Percentiles rank a stretch among this genome's conserved stretches.
These are phyloP conservation scores for Filobasidium uniguttulatum DNA, from an alignment of 1,284 basidiomycete species.

Conservation along the genomic window DNA sequence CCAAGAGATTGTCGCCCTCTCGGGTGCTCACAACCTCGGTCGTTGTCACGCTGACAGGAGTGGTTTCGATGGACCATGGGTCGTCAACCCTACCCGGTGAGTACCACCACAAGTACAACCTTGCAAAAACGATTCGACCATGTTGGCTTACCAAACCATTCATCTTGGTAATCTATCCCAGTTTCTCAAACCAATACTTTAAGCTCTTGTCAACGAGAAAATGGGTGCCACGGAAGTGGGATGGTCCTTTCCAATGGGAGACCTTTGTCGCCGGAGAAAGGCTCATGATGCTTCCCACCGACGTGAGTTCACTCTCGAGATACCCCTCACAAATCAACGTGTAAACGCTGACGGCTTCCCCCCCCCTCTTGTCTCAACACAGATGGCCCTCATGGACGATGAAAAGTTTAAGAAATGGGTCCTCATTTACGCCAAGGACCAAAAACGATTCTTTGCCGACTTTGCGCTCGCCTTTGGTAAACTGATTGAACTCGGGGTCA, in stretches of 20 bases:
- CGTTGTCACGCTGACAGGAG: conserved; percentile 40
- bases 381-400: conserved; percentile 39
- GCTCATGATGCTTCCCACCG: conserved; percentile 46
- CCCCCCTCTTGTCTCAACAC: conserved; percentile 13
- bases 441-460: conserved; percentile 43
- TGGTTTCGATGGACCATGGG: conserved; percentile 40
- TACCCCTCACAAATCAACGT: no score
- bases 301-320: conserved; percentile 22
- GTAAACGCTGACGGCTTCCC: conserved; percentile 26
- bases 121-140: background rate
- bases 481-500: conserved; percentile 38
- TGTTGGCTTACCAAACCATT: background rate
- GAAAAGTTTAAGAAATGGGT: conserved; percentile 36
- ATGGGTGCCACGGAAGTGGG: conserved; percentile 43
- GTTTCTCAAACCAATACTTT: conserved; percentile 41
- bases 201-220: conserved; percentile 40
- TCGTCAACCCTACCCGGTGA: conserved; percentile 38
- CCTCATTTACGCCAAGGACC: conserved; percentile 42
- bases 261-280: conserved; percentile 38
- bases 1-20: conserved; percentile 45
- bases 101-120: background rate
- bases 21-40: conserved; percentile 44
- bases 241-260: conserved; percentile 41
- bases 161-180: background rate
- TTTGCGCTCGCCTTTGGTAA: conserved; percentile 40